phyloP scores from a whole-genome alignment of 805 yeast species.

The Zygosaccharomyces kombuchaensis region DNA sequence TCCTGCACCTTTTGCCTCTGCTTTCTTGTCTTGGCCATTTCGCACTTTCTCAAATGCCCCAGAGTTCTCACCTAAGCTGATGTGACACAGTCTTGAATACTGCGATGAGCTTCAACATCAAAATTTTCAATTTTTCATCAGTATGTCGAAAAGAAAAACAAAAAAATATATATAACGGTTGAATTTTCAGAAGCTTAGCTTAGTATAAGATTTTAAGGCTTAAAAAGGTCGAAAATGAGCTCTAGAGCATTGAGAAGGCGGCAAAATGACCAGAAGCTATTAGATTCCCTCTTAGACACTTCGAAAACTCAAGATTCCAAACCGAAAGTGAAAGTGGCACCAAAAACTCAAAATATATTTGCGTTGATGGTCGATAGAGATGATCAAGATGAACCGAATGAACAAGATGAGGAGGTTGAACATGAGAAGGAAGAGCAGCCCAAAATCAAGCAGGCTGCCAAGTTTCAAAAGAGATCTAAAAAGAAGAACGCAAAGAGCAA shows the following conservation, averaged over 20 bases:
- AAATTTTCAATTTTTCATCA: conserved; percentile 9
- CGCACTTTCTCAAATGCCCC: background rate
- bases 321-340: background rate
- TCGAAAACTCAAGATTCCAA: conserved; percentile 6
- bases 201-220: background rate
- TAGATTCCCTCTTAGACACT: conserved; percentile 20
- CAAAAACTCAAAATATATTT: conserved; percentile 19
- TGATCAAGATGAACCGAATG: conserved; percentile 3
- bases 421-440: conserved; percentile 13
- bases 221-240: conserved; percentile 26
- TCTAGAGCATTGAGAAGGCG: conserved; percentile 36
- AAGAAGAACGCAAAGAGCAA: conserved; percentile 28
- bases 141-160: background rate
- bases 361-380: conserved; percentile 28
- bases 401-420: conserved; percentile 1
- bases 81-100: background rate
- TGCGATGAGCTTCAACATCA: conserved; percentile 18
- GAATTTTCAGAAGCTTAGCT: background rate
- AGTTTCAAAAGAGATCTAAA: conserved; percentile 28
- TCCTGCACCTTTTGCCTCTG: conserved; percentile 43
- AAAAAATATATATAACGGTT: background rate
- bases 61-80: background rate
- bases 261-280: conserved; percentile 31
- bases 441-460: conserved; percentile 15
- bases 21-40: conserved; percentile 35